These are phyloP conservation scores for Fusarium sp. DNA, from an alignment of 2,329 filamentous ascomycete species.

Conservation along the genomic window DNA sequence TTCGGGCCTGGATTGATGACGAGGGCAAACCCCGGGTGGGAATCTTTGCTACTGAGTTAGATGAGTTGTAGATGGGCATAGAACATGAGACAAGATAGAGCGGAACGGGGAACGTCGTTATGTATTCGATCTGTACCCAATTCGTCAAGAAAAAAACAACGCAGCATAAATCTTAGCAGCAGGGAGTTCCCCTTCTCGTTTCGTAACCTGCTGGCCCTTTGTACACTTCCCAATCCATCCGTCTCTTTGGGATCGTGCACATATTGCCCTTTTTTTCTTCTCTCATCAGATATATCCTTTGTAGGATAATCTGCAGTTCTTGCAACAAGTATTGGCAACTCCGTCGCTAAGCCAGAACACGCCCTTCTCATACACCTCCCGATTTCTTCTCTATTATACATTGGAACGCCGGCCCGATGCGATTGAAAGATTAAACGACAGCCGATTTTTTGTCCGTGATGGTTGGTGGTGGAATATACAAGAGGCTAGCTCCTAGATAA, in stretches of 20 bases:
- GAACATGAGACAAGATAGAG: constrained; percentile 5
- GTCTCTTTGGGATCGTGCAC: constrained; percentile 33
- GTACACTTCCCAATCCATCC: constrained; percentile 12
- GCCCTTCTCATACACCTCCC: constrained; percentile 28
- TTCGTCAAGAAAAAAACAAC: constrained; percentile 18
- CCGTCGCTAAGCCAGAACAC: constrained; percentile 43
- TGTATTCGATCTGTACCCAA: constrained; percentile 42
- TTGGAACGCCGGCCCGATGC: constrained; percentile 51
- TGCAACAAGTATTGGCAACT: constrained; percentile 38
- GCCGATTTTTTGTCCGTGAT: constrained; percentile 37
- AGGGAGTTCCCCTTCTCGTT: constrained; percentile 16
- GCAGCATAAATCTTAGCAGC: constrained; percentile 21
- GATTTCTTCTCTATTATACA: constrained; percentile 48
- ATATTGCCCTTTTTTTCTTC: neutral
- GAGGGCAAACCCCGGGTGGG: constrained; percentile 68
- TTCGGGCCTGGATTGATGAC: constrained; percentile 80
- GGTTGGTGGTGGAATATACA: constrained; percentile 38
- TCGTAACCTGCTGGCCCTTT: constrained; percentile 12
- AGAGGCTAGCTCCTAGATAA: constrained; percentile 14
- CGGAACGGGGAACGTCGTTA: constrained; percentile 41
- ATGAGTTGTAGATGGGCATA: constrained; percentile 27
- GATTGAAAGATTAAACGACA: constrained; percentile 38
- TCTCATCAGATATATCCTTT: constrained; percentile 34
- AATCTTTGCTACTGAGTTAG: constrained; percentile 48
- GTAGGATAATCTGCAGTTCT: constrained; percentile 22